phyloP scores from a whole-genome alignment of 306 rosid genomes.

The Pyrus communis region DNA sequence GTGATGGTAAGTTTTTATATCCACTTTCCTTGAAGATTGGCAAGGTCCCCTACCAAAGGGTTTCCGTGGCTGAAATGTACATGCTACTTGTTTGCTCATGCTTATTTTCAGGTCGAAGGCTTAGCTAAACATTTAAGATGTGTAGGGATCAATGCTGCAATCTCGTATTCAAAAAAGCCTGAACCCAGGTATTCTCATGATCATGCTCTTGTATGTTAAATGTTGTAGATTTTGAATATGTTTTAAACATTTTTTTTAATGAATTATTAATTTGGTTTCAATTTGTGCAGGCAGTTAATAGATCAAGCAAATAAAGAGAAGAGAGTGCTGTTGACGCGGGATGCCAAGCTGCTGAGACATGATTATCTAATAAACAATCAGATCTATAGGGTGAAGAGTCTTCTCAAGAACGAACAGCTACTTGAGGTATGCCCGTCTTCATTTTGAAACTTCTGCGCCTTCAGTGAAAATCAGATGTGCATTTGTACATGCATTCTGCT shows the following conservation, averaged over 20 bases:
- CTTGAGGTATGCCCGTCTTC: conserved; percentile 49
- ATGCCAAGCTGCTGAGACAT: conserved; percentile 72
- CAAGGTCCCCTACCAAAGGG: not conserved
- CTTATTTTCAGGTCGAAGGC: conserved; percentile 74
- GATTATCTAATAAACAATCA: conserved; percentile 58
- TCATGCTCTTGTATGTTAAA: conserved; percentile 6
- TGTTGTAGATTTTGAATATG: not conserved
- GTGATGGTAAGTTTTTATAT: conserved; percentile 58
- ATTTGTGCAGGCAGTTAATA: conserved; percentile 53
- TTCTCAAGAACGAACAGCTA: conserved; percentile 89
- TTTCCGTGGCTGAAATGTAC: not conserved
- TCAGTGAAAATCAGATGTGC: not conserved
- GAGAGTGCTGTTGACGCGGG: conserved; percentile 79
- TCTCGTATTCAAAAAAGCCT: conserved; percentile 71
- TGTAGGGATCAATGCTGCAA: conserved; percentile 90
- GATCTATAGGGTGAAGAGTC: conserved; percentile 70
- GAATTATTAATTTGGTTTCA: conserved; percentile 16
- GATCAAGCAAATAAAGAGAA: conserved; percentile 66
- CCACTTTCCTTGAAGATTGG: not conserved
- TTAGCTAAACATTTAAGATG: conserved; percentile 93
- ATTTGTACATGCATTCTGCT: not conserved
- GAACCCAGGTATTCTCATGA: conserved; percentile 51
- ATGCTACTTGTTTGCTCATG: conserved; percentile 8
- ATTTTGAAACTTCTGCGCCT: not conserved
- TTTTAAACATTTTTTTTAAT: not conserved